phyloP scores from a whole-genome alignment of 495 filamentous ascomycete genomes.

The Neurospora sp. region DNA sequence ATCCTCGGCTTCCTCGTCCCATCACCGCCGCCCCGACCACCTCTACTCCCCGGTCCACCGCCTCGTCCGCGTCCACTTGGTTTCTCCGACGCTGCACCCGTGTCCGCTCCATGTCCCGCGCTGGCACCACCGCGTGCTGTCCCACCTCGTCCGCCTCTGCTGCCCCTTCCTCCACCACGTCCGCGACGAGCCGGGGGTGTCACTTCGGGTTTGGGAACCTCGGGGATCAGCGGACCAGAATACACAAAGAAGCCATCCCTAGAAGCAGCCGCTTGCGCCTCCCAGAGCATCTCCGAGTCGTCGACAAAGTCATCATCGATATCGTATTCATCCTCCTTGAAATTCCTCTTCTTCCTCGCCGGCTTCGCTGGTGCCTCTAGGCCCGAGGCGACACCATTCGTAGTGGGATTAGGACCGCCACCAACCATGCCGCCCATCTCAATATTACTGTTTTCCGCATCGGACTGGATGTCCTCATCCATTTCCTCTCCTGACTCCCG shows the following conservation, averaged over 20 bases:
- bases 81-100: slow-evolving; percentile 29
- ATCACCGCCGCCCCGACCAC: slow-evolving; percentile 42
- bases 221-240: slow-evolving; percentile 72
- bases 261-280: slow-evolving; percentile 86
- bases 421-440: slow-evolving; percentile 39
- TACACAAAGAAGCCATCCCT: slow-evolving; percentile 90
- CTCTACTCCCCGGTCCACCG: slow-evolving; percentile 62
- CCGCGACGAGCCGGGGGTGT: slow-evolving; percentile 68
- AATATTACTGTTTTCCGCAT: slow-evolving; percentile 63
- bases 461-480: slow-evolving; percentile 53
- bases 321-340: slow-evolving; percentile 93
- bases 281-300: slow-evolving; percentile 90
- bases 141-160: slow-evolving; percentile 42
- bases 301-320: slow-evolving; percentile 96
- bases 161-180: slow-evolving; percentile 50
- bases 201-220: slow-evolving; percentile 73
- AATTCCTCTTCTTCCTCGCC: slow-evolving; percentile 58
- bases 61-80: slow-evolving; percentile 39
- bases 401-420: background rate
- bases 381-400: slow-evolving; percentile 40
- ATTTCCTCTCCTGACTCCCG: slow-evolving; percentile 66
- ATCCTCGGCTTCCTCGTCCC: slow-evolving; percentile 69
- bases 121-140: slow-evolving; percentile 12
- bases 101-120: slow-evolving; percentile 6
- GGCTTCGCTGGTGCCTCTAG: slow-evolving; percentile 50